A percentile compares a stretch with the other conserved stretches of the same genome.
Conservation (phyloP, 2,329 filamentous ascomycete genomes). For the Phaeosphaeriaceae sp. region DNA sequence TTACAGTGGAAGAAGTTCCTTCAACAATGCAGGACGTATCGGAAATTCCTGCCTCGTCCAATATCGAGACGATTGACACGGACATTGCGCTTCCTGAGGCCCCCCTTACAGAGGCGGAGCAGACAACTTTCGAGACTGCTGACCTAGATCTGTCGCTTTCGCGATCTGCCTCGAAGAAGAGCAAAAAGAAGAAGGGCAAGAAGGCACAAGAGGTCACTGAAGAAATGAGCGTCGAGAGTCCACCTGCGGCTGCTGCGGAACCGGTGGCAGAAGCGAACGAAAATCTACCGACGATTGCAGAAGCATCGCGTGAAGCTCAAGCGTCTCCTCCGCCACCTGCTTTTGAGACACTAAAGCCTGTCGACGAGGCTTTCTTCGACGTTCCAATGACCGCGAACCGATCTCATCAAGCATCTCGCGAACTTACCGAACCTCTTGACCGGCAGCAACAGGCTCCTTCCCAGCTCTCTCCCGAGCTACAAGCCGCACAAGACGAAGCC, state of each 20-base stretch:
- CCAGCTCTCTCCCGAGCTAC: constrained; percentile 33
- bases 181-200: constrained; percentile 37
- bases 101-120: constrained; percentile 1
- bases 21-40: not conserved
- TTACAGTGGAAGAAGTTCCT: not conserved
- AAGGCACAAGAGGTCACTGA: constrained; percentile 14
- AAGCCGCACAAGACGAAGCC: constrained; percentile 34
- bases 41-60: not conserved
- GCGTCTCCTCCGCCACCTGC: constrained; percentile 6
- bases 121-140: constrained; percentile 1
- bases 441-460: no score
- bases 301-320: constrained; percentile 2
- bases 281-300: not conserved
- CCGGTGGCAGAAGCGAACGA: not conserved
- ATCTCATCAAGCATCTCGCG: constrained; percentile 2
- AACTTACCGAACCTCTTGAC: constrained; percentile 6
- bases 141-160: constrained; percentile 14
- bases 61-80: not conserved
- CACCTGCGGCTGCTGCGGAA: constrained; percentile 4
- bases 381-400: constrained; percentile 1
- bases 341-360: not conserved
- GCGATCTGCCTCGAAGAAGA: constrained; percentile 25
- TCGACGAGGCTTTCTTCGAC: not conserved
- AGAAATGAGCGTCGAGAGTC: constrained; percentile 1
- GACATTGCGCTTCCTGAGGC: not conserved